Base-by-base conservation (phyloP, 257 asterid genomes). In the Jacaranda copaia region DNA sequence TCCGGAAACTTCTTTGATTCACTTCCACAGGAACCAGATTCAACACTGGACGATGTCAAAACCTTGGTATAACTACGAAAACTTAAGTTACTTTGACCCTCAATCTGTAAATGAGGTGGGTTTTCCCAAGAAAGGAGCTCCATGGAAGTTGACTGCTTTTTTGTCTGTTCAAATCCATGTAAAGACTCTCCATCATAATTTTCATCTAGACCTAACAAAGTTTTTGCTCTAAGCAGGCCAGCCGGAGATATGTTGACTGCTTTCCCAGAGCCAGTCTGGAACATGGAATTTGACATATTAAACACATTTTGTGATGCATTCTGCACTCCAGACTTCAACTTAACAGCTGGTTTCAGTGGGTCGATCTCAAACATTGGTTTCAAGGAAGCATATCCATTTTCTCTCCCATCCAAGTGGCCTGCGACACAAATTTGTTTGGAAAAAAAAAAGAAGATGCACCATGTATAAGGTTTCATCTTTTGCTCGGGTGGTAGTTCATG, bases 191-290 rank as follows among this genome's bases (percentile, higher is more conserved):
- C 83, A 73, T 85, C 86, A 59, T 46, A n/a, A 79, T 81, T 78
- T 81, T 85, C 89, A 64, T 84, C 93, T 48, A 92, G 66, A 46
- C 93, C 94, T 86, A 96, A 73, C 85, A 96, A 77, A 46, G 89
- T 61, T 81, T 90, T 90, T 60, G 98, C 99, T 87, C 91, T 91
- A 76, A 72, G 84, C 62, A 96, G 87, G 77, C 99, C 95, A 69
- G 89, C 90, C 0, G 95, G 81, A 84, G 97, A 90, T 83, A 91
- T 75, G 70, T 68, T 73, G 62, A 96, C 97, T 72, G 85, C 45
- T 88, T 91, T 93, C 73, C 99, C 99, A 0, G 97, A 91, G 35
- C 84, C 92, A 32, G 88, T 86, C 88, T 85, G 90, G 69, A 87
- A 85, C 89, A 81, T 82, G 81, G 95, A 78, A 83, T 85, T 86